These are phyloP conservation scores for Phanerodontia chrysosporium DNA, from an alignment of 768 basidiomycete species.

Conservation along the genomic window DNA sequence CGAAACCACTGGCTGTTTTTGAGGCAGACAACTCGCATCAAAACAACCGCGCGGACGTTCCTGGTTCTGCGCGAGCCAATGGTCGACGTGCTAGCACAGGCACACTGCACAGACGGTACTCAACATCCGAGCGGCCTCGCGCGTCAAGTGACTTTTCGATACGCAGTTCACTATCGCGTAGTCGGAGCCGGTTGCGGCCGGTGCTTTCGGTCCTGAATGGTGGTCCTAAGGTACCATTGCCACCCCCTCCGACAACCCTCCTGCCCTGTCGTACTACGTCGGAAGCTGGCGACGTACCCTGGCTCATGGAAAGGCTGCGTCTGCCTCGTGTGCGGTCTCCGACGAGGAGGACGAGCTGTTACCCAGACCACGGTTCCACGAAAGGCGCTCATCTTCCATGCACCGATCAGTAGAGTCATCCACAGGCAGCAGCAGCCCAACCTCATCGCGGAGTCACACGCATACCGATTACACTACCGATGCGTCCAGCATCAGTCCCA, in stretches of 20 bases:
- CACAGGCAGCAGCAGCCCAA: constrained; percentile 26
- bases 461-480: constrained; percentile 14
- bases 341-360: constrained; percentile 34
- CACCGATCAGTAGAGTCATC: constrained; percentile 48
- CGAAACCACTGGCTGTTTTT: constrained; percentile 62
- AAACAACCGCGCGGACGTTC: neutral
- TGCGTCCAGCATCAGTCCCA: constrained; percentile 10
- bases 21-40: constrained; percentile 3
- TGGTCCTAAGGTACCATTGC: constrained; percentile 27
- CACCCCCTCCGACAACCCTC: constrained; percentile 47
- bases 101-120: neutral
- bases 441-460: constrained; percentile 19
- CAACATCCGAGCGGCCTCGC: constrained; percentile 14
- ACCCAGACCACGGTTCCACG: constrained; percentile 29
- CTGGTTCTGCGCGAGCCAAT: neutral
- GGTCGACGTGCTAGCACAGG: constrained; percentile 8
- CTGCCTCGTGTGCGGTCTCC: constrained; percentile 26
- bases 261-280: constrained; percentile 41
- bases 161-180: neutral
- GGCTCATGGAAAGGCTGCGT: constrained; percentile 14
- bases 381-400: constrained; percentile 39
- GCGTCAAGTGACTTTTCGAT: constrained; percentile 14
- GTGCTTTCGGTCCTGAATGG: constrained; percentile 37
- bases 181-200: constrained; percentile 9
- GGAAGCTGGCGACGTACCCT: constrained; percentile 45